These are phyloP conservation scores for Pseudoturritis turrita DNA, from an alignment of 345 rosid genomes.

Conservation along the genomic window DNA sequence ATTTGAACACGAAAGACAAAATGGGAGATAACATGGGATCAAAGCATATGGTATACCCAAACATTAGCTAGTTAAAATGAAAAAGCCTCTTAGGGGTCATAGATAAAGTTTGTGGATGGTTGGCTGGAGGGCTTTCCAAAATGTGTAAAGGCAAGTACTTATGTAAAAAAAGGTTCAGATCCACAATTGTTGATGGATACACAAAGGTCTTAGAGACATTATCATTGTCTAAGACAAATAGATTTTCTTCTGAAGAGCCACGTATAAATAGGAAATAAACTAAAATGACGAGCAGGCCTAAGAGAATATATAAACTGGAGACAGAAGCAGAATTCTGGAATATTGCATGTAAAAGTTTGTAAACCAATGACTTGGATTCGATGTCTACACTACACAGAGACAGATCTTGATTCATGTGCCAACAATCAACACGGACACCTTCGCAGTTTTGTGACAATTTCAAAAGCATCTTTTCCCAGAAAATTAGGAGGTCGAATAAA, in stretches of 20 bases:
- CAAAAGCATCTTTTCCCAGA: background rate
- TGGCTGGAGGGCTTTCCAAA: no score
- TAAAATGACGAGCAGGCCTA: background rate
- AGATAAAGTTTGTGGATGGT: background rate
- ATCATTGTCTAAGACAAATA: background rate
- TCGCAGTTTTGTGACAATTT: background rate
- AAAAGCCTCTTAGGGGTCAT: background rate
- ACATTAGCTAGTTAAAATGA: background rate
- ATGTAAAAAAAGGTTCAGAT: background rate
- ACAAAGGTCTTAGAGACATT: background rate
- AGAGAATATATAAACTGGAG: background rate
- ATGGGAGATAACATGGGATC: background rate
- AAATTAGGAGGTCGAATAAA: background rate
- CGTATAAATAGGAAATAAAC: background rate
- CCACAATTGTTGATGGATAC: no score
- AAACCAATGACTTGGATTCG: background rate
- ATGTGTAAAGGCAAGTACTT: background rate
- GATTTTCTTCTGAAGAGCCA: background rate
- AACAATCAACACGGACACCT: background rate
- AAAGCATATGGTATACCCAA: background rate
- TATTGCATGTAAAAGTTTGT: background rate
- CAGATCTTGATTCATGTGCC: background rate
- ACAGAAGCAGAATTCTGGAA: background rate
- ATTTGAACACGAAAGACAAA: background rate
- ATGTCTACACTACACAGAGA: background rate